A percentile compares a stretch with the other conserved stretches of the same genome.
phyloP scores from a whole-genome alignment of 345 rosid genomes.

The Linum lewisii region DNA sequence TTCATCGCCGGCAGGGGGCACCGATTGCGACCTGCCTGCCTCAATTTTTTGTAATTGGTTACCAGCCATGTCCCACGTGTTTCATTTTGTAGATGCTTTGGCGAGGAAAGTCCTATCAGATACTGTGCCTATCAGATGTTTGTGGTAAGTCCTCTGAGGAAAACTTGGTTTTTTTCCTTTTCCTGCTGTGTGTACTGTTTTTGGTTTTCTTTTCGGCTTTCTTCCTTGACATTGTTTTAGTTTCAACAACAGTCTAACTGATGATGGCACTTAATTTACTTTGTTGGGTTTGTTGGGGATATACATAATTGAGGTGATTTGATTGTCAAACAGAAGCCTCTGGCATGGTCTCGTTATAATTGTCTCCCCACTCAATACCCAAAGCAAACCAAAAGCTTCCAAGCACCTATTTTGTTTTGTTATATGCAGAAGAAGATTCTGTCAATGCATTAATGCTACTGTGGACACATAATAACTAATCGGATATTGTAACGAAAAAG shows the following conservation, averaged over 20 bases:
- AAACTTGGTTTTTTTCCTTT: neutral
- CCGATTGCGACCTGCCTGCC: neutral
- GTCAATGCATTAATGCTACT: neutral
- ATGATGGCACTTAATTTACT: neutral
- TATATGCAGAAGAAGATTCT: constrained; percentile 9
- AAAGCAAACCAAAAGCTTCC: constrained; percentile 17
- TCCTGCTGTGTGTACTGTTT: neutral
- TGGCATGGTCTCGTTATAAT: constrained; percentile 18
- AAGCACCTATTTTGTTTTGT: constrained; percentile 12
- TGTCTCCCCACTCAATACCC: constrained; percentile 23
- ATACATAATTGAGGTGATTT: constrained; percentile 15
- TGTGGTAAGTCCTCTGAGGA: constrained; percentile 18
- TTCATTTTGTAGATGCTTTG: constrained; percentile 6
- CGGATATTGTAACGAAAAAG: neutral
- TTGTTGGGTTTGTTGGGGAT: constrained; percentile 14
- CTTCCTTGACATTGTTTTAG: neutral
- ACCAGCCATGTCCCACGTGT: constrained; percentile 11
- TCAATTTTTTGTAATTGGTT: neutral
- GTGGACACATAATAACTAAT: neutral
- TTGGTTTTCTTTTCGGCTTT: too few species aligned
- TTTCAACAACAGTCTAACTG: neutral
- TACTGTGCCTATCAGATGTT: neutral
- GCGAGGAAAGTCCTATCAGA: constrained; percentile 12
- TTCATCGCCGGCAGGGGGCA: neutral
- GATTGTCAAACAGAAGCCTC: constrained; percentile 23